A percentile compares a stretch with the other conserved stretches of the same genome.
phyloP scores from a whole-genome alignment of 768 basidiomycete genomes.

The Phaeolepiota aurea region DNA sequence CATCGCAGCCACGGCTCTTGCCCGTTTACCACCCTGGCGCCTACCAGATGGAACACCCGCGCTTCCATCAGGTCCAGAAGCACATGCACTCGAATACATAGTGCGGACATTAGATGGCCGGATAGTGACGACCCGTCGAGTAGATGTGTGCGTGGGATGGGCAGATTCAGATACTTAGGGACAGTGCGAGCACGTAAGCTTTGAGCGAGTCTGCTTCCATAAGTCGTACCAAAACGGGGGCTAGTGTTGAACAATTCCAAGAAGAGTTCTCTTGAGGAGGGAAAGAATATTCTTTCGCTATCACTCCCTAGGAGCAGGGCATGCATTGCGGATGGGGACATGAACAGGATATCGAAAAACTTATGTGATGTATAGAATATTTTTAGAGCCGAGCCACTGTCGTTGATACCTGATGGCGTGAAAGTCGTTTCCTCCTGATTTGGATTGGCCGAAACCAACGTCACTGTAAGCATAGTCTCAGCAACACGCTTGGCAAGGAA shows the following conservation, averaged over 20 bases:
- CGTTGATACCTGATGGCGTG: neutral
- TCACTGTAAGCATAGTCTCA: neutral
- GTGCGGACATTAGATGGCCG: neutral
- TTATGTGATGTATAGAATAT: neutral
- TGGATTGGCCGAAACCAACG: neutral
- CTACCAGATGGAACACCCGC: constrained; percentile 22
- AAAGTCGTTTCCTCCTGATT: neutral
- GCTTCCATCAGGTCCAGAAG: constrained; percentile 5
- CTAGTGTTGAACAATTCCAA: constrained; percentile 28
- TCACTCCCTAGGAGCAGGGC: constrained; percentile 30
- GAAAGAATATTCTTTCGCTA: constrained; percentile 27
- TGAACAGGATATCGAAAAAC: constrained; percentile 17
- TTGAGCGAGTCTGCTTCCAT: neutral
- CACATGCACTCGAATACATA: neutral
- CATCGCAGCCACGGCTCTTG: constrained; percentile 49
- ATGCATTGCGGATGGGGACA: constrained; percentile 26
- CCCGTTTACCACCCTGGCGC: constrained; percentile 41
- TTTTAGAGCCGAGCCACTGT: neutral
- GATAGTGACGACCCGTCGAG: neutral
- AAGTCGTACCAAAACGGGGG: neutral
- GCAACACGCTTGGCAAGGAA: neutral
- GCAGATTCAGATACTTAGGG: neutral
- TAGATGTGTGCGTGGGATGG: neutral
- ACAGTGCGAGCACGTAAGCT: neutral
- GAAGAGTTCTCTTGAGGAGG: constrained; percentile 28